Evolutionary conservation across 768 basidiomycete species (phyloP).

Genomic region (Lentinula raphanica): DNA sequence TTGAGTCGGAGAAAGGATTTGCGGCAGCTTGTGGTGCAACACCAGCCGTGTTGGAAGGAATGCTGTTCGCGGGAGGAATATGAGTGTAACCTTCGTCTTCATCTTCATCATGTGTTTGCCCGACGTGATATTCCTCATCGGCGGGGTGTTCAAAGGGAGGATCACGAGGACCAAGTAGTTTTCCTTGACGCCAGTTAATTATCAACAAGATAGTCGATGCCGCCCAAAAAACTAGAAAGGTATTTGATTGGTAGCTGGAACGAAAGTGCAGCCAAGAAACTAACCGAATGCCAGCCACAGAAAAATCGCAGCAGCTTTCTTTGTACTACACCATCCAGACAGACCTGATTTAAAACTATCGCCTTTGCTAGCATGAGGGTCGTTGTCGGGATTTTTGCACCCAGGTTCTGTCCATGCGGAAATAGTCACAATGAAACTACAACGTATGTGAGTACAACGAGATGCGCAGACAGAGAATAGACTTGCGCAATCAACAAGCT

Average conservation of each 20-base stretch:
- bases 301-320: slow-evolving; percentile 86
- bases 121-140: slow-evolving; percentile 29
- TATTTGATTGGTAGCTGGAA: neutral
- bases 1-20: slow-evolving; percentile 51
- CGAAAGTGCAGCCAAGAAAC: slow-evolving; percentile 19
- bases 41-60: slow-evolving; percentile 19
- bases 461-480: neutral
- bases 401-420: slow-evolving; percentile 87
- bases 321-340: slow-evolving; percentile 83
- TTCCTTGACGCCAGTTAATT: slow-evolving; percentile 73
- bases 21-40: slow-evolving; percentile 16
- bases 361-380: slow-evolving; percentile 70
- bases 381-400: slow-evolving; percentile 79
- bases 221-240: slow-evolving; percentile 66
- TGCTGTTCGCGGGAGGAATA: slow-evolving; percentile 34
- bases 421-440: slow-evolving; percentile 69
- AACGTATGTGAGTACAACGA: slow-evolving; percentile 2
- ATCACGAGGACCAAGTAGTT: slow-evolving; percentile 54
- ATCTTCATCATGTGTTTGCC: slow-evolving; percentile 47
- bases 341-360: slow-evolving; percentile 64
- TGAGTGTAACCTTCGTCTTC: slow-evolving; percentile 56
- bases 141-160: slow-evolving; percentile 70
- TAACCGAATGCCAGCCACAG: slow-evolving; percentile 81
- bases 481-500: slow-evolving; percentile 77
- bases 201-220: slow-evolving; percentile 62